These are phyloP conservation scores for Erysimum cheiri DNA, from an alignment of 441 rosid species.

Conservation along the genomic window DNA sequence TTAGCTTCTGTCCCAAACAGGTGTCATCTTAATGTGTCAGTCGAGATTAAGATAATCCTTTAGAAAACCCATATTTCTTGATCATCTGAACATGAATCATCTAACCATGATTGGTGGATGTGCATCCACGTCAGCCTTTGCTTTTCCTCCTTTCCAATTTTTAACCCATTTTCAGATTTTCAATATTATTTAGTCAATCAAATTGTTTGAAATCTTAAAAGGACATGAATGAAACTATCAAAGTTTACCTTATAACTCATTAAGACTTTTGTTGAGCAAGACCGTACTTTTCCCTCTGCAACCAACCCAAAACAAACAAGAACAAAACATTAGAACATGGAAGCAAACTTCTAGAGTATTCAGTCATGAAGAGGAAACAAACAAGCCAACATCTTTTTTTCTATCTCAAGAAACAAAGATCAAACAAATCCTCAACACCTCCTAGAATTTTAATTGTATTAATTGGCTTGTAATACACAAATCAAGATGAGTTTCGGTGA, in stretches of 20 bases:
- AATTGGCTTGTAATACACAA: no score
- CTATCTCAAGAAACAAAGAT: no score
- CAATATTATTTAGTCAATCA: background rate
- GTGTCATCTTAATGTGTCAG: conserved; percentile 40
- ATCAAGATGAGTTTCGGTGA: background rate
- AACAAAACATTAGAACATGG: conserved; percentile 23
- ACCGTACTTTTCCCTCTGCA: conserved; percentile 38
- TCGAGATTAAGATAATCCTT: conserved; percentile 12
- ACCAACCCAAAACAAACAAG: conserved; percentile 12
- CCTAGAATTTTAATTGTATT: no score
- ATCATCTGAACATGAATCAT: conserved; percentile 34
- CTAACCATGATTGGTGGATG: conserved; percentile 44
- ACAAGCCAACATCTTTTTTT: no score
- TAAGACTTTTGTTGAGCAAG: conserved; percentile 43
- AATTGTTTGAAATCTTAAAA: background rate
- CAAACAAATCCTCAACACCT: no score
- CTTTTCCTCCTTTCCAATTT: conserved; percentile 36
- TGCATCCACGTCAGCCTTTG: conserved; percentile 41
- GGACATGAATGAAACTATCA: conserved; percentile 1
- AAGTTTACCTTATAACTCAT: conserved; percentile 36
- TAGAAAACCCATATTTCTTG: conserved; percentile 39
- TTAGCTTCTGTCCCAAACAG: conserved; percentile 36
- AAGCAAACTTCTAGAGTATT: conserved; percentile 11
- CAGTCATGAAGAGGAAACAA: background rate
- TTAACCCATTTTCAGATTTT: conserved; percentile 30